Conservation (phyloP, 2,329 filamentous ascomycete species). For the Paraconiothyrium brasiliense region DNA sequence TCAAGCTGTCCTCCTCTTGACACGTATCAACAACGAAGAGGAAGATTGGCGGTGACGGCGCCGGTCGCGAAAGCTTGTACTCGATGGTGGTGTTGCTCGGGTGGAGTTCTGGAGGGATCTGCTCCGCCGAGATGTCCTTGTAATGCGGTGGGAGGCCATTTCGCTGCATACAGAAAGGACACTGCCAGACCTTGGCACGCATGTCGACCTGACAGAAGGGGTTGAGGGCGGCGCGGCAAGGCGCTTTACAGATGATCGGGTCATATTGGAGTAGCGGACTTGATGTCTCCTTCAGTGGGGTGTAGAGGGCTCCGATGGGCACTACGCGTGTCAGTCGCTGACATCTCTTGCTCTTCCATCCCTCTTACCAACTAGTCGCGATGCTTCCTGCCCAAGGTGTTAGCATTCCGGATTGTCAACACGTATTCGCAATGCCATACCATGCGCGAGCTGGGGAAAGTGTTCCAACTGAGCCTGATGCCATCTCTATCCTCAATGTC, state of each 20-base stretch:
- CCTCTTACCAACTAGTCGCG: slow-evolving; percentile 73
- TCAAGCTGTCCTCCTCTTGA: slow-evolving; percentile 86
- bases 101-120: slow-evolving; percentile 84
- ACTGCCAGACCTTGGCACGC: slow-evolving; percentile 86
- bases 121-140: slow-evolving; percentile 86
- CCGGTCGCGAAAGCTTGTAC: slow-evolving; percentile 81
- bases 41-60: slow-evolving; percentile 87
- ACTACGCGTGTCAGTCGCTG: slow-evolving; percentile 58
- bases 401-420: slow-evolving; percentile 34
- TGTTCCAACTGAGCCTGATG: slow-evolving; percentile 96
- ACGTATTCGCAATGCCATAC: slow-evolving; percentile 49
- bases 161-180: slow-evolving; percentile 84
- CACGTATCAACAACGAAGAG: slow-evolving; percentile 88
- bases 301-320: slow-evolving; percentile 95
- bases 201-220: slow-evolving; percentile 93
- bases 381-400: slow-evolving; percentile 75
- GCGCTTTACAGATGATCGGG: slow-evolving; percentile 94
- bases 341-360: background rate
- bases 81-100: slow-evolving; percentile 88
- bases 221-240: slow-evolving; percentile 94
- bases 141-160: slow-evolving; percentile 86
- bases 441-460: slow-evolving; percentile 98
- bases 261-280: slow-evolving; percentile 93
- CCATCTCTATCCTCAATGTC: slow-evolving; percentile 97
- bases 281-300: slow-evolving; percentile 92